Evolutionary conservation across 371 early-diverging fungal genomes (phyloP), one percentile per base, ranked within the genome.

Genomic region (Syncephalastrum contaminatum): DNA sequence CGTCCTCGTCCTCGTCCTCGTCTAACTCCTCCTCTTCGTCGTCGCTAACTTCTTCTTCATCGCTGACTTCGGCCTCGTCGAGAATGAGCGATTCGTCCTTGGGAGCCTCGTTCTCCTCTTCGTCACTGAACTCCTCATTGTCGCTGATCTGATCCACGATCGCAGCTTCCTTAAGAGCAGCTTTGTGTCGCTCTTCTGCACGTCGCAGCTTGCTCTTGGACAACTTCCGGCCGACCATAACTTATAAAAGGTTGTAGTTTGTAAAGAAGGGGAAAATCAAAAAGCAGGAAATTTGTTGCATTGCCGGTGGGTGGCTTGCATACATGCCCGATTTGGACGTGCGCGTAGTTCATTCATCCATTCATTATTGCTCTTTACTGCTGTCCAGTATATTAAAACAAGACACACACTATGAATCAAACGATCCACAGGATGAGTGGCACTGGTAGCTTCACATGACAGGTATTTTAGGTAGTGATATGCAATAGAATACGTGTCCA

Each of bases 21-120:
- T 48, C 43, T 14, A 49, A 51, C 49, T 61, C 64, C 21, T 59
- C 59, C n/a, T 57, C 43, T 63, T 91, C 95, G 30, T 93, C 81
- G 46, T 80, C 78, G 19, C 95, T 3, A 65, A 62, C 20, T 58
- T 58, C 44, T 86, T 86, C 18, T 25, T 47, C 47, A 25, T 54
- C 20, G 19, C 19, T 41, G 36, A 40, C 47, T 43, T 45, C 45
- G 18, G 53, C 56, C 25, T 56, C 63, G 20, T 47, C 47, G 47
- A 47, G 24, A 24, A 24, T 36, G 45, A 45, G 36, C 36, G 36
- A 30, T 30, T 12, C 36, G 36, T 30, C 10, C 36, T 30, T 6
- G 36, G 36, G 36, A 30, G 36, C 36, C 12, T 40, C 40, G 22
- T 15, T 47, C 15, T 55, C 30, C 16, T 50, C 56, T 10, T 44